These are phyloP conservation scores for Leishmania amazonensis DNA, from an alignment of 208 protist species.

Conservation along the genomic window DNA sequence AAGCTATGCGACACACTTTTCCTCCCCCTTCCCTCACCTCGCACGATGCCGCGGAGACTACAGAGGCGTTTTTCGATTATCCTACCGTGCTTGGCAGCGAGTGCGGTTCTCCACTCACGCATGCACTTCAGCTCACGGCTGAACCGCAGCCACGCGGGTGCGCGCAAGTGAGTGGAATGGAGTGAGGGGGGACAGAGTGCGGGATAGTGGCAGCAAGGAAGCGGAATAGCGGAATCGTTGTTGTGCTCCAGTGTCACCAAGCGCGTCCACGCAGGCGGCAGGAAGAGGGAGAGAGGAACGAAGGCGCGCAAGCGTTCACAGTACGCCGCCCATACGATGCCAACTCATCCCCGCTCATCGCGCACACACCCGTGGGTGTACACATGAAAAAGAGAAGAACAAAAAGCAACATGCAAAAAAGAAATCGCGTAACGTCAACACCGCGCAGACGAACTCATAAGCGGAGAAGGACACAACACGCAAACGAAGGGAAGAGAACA, in stretches of 20 bases:
- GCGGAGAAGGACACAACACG: background rate
- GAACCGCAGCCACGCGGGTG: background rate
- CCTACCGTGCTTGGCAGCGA: background rate
- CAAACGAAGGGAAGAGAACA: background rate
- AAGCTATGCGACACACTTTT: background rate
- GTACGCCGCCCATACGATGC: background rate
- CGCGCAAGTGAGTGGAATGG: background rate
- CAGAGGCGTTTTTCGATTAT: background rate
- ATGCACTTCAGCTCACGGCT: background rate
- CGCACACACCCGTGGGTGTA: background rate
- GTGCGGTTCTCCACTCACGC: background rate
- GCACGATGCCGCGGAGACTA: background rate
- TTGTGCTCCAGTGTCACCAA: background rate
- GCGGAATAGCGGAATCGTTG: background rate
- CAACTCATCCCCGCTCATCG: background rate
- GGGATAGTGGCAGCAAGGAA: background rate
- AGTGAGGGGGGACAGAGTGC: background rate
- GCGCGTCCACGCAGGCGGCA: background rate
- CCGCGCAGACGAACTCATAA: too few relatives aligned
- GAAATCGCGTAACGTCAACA: background rate
- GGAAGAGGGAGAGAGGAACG: background rate
- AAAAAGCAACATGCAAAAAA: background rate
- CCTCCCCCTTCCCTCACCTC: background rate
- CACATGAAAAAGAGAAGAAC: background rate
- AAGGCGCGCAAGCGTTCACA: background rate